Evolutionary conservation across 345 rosid species (phyloP).

Genomic region (Syzygium aromaticum): DNA sequence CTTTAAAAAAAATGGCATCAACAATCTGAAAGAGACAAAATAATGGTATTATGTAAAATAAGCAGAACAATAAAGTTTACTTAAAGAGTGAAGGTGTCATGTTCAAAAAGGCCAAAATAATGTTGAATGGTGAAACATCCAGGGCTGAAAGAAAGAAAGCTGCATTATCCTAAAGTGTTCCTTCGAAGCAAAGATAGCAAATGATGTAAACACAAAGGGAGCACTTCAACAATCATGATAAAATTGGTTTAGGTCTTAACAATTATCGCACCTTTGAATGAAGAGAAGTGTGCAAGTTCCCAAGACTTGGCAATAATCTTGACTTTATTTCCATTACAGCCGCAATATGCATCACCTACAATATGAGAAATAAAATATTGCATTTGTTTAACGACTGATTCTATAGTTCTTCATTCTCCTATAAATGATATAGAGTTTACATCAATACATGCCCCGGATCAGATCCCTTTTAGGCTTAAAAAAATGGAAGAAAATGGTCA

Average conservation of each 20-base stretch:
- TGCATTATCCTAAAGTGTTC: not conserved
- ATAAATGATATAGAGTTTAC: not conserved
- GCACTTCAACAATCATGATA: not conserved
- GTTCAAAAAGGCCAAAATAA: not conserved
- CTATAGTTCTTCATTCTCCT: not conserved
- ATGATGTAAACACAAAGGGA: not conserved
- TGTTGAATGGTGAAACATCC: not conserved
- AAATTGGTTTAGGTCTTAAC: not conserved
- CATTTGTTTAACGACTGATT: not conserved
- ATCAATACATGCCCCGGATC: not conserved
- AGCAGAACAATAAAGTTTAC: not conserved
- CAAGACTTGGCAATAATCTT: constrained; percentile 71
- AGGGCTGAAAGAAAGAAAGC: not conserved
- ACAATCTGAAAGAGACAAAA: not conserved
- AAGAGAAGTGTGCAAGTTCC: constrained; percentile 56
- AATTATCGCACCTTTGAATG: constrained; percentile 55
- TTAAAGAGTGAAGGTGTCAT: not conserved
- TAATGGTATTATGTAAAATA: not conserved
- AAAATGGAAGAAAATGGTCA: not conserved
- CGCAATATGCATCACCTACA: constrained; percentile 96
- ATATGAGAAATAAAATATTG: not conserved
- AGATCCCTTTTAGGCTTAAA: not conserved
- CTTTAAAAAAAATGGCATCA: not conserved
- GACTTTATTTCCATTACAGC: constrained; percentile 86
- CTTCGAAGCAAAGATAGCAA: not conserved